Base-by-base conservation (phyloP, 305 asterid genomes). In the Euphrasia arctica region DNA sequence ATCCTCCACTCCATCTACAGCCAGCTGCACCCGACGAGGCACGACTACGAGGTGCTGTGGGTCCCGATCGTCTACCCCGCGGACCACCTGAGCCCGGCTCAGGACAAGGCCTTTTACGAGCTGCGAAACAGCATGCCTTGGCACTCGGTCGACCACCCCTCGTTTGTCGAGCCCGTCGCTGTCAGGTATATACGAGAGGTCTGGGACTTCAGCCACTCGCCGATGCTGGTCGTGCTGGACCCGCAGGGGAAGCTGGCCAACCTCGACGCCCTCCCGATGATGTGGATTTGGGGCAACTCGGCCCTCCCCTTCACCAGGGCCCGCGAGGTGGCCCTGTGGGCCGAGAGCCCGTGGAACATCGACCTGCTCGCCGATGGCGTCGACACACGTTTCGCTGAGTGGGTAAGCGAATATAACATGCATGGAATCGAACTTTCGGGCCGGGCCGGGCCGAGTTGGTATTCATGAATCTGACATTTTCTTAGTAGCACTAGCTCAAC, bases 251-350 rank as follows among this genome's bases (percentile, higher is more conserved):
- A 78, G 70, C 85, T 79, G 25, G 67, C 89, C 0, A 88, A 85
- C 12, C 54, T 68, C 1, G 88, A 91, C 58, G 98, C 98, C 2
- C 66, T 88, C 3, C 94, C 91, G 14, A 85, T 91, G 92, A 84
- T 91, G 82, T 88, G 96, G 95, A 91, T 88, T 63, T 91, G 96
- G 94, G 96, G 98, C 0, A 79, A 87, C 55, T 58, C 65, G 4
- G 98, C 94, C 8, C 89, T 85, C 67, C 96, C 96, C 7, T 91
- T 91, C 80, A 86, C 96, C 4, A 75, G 66, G 32, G 25, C 72
- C 6, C 81, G 76, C 14, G 98, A 88, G 65, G 56, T 50, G 69
- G 85, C 75, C 2, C 72, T 91, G 0, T 91, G 98, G 98, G 70
- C 75, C 9, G 88, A 79, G 4, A 82, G 71, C 28, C 31, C 76